These are phyloP conservation scores for Amanita thiersii DNA, from an alignment of 768 basidiomycete genomes.

Conservation along the genomic window DNA sequence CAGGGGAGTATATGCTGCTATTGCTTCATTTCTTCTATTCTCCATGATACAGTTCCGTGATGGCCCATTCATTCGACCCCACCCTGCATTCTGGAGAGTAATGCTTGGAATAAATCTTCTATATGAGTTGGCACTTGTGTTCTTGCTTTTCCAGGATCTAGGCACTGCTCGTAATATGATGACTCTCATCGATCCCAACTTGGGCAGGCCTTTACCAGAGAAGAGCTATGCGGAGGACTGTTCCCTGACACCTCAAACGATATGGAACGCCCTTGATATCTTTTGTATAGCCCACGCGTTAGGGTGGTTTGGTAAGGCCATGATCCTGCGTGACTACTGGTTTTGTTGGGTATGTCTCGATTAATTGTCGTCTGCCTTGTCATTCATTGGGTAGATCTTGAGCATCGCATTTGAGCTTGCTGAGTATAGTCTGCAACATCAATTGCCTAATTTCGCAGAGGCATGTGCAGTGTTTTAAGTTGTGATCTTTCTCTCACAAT, in stretches of 20 bases:
- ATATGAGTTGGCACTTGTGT: slow-evolving; percentile 78
- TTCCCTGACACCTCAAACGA: slow-evolving; percentile 44
- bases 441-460: slow-evolving; percentile 84
- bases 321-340: slow-evolving; percentile 89
- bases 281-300: slow-evolving; percentile 82
- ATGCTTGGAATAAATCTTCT: slow-evolving; percentile 75
- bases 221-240: slow-evolving; percentile 86
- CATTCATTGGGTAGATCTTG: slow-evolving; percentile 48
- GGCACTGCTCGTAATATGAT: slow-evolving; percentile 71
- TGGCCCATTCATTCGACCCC: slow-evolving; percentile 82
- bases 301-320: slow-evolving; percentile 89
- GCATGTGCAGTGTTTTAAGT: slow-evolving; percentile 30
- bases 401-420: slow-evolving; percentile 85
- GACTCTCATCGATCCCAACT: slow-evolving; percentile 63
- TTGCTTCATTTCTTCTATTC: slow-evolving; percentile 69
- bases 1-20: slow-evolving; percentile 73
- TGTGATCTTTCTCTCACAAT: slow-evolving; percentile 12
- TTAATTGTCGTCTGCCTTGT: slow-evolving; percentile 7
- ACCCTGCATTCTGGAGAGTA: slow-evolving; percentile 81
- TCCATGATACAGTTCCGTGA: slow-evolving; percentile 87
- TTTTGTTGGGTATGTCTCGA: slow-evolving; percentile 71
- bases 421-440: slow-evolving; percentile 83
- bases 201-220: slow-evolving; percentile 71
- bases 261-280: slow-evolving; percentile 82
- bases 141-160: slow-evolving; percentile 81